A percentile compares a stretch with the other conserved stretches of the same genome.
These are phyloP conservation scores for Haematococcus sp. DNA, from an alignment of 139 green algal species.

Conservation along the genomic window DNA sequence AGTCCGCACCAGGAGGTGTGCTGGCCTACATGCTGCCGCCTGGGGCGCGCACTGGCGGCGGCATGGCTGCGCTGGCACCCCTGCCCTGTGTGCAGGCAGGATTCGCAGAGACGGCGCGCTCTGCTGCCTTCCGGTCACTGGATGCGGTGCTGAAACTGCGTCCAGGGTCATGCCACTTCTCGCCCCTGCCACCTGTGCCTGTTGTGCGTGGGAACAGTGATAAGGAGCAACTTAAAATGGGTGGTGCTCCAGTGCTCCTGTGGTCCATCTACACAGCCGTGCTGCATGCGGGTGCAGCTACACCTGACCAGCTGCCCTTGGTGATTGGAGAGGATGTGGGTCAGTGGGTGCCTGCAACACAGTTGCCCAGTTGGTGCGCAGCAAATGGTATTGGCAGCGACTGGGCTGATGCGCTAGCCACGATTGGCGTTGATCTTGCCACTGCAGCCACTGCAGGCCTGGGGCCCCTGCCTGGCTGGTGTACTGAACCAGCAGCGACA, in stretches of 20 bases:
- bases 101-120: not conserved
- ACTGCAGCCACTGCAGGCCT: too few species aligned
- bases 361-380: too few species aligned
- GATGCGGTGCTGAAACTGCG: not conserved
- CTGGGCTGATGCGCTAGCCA: too few species aligned
- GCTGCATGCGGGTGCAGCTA: not conserved
- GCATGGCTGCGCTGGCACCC: too few species aligned
- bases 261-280: constrained; percentile 9
- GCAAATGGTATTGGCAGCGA: too few species aligned
- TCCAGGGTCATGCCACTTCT: not conserved
- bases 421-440: too few species aligned
- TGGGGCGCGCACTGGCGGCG: too few species aligned
- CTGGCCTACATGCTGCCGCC: not conserved
- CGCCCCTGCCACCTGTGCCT: not conserved
- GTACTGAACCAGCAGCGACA: too few species aligned
- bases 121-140: not conserved
- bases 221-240: not conserved
- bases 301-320: not conserved
- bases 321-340: constrained; percentile 9
- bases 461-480: too few species aligned
- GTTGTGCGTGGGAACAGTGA: not conserved
- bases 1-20: not conserved
- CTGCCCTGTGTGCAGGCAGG: not conserved
- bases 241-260: constrained; percentile 7
- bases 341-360: constrained; percentile 10